Evolutionary conservation across 371 early-diverging fungal genomes (phyloP).

Genomic region (Syncephalastrum racemosum): DNA sequence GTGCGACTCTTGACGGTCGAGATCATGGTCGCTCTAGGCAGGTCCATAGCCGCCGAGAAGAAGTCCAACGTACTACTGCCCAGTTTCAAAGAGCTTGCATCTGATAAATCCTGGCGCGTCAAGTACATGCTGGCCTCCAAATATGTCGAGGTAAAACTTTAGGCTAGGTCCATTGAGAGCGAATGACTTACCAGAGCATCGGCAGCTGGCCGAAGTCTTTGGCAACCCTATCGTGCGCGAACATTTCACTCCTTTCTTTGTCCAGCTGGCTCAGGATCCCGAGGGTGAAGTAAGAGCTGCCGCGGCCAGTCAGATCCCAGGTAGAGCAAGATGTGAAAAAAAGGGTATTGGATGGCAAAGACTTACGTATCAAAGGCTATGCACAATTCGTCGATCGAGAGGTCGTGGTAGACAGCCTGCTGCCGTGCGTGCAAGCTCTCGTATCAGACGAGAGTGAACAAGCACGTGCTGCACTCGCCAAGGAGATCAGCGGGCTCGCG

Average conservation of each 20-base stretch:
- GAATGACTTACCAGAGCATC: background rate
- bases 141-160: constrained; percentile 77
- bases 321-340: constrained; percentile 27
- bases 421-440: constrained; percentile 90
- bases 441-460: constrained; percentile 94
- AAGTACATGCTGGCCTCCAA: constrained; percentile 97
- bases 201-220: constrained; percentile 77
- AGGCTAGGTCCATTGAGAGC: background rate
- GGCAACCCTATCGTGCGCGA: constrained; percentile 72
- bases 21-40: constrained; percentile 84
- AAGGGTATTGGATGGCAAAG: no score
- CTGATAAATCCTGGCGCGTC: constrained; percentile 96
- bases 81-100: constrained; percentile 71
- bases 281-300: constrained; percentile 97
- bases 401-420: constrained; percentile 74
- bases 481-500: constrained; percentile 93
- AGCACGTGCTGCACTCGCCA: constrained; percentile 94
- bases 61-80: constrained; percentile 70
- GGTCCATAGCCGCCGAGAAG: constrained; percentile 72
- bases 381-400: constrained; percentile 80
- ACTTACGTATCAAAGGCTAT: constrained; percentile 57
- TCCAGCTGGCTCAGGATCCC: constrained; percentile 84
- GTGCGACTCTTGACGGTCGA: constrained; percentile 94
- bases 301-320: constrained; percentile 83
- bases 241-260: constrained; percentile 72